These are phyloP conservation scores for Exophiala mesophila DNA, from an alignment of 2,329 filamentous ascomycete genomes.

Conservation along the genomic window DNA sequence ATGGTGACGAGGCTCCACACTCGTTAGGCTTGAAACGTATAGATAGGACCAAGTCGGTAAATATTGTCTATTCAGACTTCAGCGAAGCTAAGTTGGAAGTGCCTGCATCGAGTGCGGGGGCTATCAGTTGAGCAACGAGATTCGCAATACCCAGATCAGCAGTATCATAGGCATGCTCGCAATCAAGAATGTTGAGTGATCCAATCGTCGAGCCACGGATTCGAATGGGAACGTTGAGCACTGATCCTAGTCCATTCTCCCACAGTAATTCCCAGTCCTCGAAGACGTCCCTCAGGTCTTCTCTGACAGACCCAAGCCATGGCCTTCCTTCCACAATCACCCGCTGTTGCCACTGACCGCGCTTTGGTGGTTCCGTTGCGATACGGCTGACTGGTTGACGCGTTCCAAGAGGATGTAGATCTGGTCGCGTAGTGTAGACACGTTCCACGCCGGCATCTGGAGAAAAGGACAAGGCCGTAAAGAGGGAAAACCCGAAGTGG, in stretches of 20 bases:
- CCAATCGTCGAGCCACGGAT: neutral
- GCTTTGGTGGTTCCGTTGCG: neutral
- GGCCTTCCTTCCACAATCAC: conserved; percentile 2
- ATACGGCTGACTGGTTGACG: neutral
- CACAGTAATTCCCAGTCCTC: conserved; percentile 10
- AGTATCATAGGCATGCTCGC: conserved; percentile 2
- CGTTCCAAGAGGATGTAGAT: conserved; percentile 4
- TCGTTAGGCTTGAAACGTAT: neutral
- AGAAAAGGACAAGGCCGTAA: neutral
- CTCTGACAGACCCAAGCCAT: conserved; percentile 5
- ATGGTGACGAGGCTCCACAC: no score
- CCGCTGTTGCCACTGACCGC: neutral
- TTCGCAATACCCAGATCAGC: neutral
- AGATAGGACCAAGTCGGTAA: neutral
- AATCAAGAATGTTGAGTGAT: conserved; percentile 2
- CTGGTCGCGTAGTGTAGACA: neutral
- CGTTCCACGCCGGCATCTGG: neutral
- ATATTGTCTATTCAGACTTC: neutral
- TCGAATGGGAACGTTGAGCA: conserved; percentile 7
- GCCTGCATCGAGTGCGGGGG: neutral
- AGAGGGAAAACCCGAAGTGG: conserved; percentile 1
- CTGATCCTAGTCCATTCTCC: conserved; percentile 1
- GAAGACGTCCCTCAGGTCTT: conserved; percentile 6
- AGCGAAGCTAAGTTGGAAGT: neutral
- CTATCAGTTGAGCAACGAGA: conserved; percentile 1